A percentile compares a stretch with the other conserved stretches of the same genome.
These are phyloP conservation scores for Vaccinium vitisidaea DNA, from an alignment of 148 eudicot species.

Conservation along the genomic window DNA sequence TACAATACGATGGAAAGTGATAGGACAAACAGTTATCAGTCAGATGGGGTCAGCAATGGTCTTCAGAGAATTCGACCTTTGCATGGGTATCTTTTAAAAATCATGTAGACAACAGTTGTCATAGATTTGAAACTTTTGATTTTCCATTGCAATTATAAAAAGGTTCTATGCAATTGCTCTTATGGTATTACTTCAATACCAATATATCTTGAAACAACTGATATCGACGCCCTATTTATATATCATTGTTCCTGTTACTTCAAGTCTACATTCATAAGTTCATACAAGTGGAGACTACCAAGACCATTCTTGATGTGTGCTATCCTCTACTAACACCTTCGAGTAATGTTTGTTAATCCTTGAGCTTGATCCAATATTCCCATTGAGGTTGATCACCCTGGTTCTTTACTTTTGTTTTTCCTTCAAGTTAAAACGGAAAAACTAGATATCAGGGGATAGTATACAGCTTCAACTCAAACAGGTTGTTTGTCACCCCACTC, in stretches of 20 bases:
- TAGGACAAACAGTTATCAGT: conserved; percentile 38
- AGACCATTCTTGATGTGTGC: too few species aligned
- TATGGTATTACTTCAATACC: not conserved
- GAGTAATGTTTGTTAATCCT: not conserved
- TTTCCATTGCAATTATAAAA: not conserved
- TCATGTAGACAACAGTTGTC: conserved; percentile 8
- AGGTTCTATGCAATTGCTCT: not conserved
- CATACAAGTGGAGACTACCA: not conserved
- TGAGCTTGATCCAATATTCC: conserved; percentile 1
- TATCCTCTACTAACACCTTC: too few species aligned
- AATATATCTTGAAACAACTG: not conserved
- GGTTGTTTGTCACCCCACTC: too few species aligned
- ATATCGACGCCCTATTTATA: not conserved
- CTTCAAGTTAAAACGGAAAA: too few species aligned
- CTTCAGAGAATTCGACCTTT: conserved; percentile 51
- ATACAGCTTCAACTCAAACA: too few species aligned
- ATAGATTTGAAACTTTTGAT: too few species aligned
- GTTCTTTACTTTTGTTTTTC: too few species aligned
- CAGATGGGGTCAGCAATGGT: conserved; percentile 40
- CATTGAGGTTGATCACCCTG: too few species aligned
- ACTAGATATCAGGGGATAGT: too few species aligned
- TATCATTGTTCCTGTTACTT: not conserved
- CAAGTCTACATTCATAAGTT: not conserved
- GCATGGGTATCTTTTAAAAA: conserved; percentile 52
- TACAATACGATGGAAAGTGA: conserved; percentile 58